These are phyloP conservation scores for Nicotiana obtusifolia DNA, from an alignment of 257 asterid genomes.

Conservation along the genomic window DNA sequence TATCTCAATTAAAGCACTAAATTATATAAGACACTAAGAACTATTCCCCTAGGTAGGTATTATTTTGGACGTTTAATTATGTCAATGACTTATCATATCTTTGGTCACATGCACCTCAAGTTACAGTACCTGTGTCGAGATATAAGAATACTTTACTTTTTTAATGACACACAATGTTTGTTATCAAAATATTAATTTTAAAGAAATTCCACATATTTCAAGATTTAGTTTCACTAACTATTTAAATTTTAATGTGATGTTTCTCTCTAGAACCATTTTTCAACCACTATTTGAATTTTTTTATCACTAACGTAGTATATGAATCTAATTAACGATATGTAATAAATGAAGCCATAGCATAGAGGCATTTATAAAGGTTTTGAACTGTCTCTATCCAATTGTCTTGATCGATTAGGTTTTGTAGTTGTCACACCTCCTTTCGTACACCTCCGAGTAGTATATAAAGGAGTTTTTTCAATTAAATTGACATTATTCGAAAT, in stretches of 20 bases:
- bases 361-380: neutral
- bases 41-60: conserved; percentile 1
- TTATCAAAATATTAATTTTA: neutral
- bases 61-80: neutral
- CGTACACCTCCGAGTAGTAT: no score
- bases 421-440: no score
- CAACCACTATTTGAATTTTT: neutral
- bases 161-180: neutral
- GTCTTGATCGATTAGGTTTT: neutral
- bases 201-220: neutral
- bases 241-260: neutral
- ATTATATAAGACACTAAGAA: neutral
- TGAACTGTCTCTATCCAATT: neutral
- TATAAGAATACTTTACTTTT: neutral
- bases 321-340: neutral
- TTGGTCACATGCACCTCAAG: neutral
- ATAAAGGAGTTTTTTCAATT: no score
- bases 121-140: neutral
- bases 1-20: neutral
- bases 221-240: neutral
- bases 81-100: neutral
- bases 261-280: neutral
- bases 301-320: neutral
- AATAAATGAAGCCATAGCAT: neutral
- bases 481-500: no score